phyloP scores from a whole-genome alignment of 2,329 filamentous ascomycete genomes.

The Clathrospora elynae region DNA sequence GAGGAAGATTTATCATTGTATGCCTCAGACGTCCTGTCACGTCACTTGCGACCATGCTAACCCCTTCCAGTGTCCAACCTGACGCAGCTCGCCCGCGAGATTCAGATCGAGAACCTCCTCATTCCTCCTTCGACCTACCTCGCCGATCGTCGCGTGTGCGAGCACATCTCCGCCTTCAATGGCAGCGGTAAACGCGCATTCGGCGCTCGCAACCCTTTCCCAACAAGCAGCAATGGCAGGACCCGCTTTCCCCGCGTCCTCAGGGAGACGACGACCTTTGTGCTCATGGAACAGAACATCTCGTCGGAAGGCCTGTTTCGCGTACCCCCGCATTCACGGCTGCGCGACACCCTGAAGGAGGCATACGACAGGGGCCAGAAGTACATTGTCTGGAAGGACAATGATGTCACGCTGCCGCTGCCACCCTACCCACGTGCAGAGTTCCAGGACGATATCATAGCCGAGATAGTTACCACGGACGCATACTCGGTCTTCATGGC shows the following conservation, averaged over 20 bases:
- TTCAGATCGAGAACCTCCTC: slow-evolving; percentile 59
- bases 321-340: slow-evolving; percentile 57
- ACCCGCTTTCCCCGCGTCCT: slow-evolving; percentile 58
- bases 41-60: slow-evolving; percentile 14
- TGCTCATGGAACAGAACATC: slow-evolving; percentile 56
- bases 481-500: slow-evolving; percentile 61
- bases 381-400: slow-evolving; percentile 60
- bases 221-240: slow-evolving; percentile 51
- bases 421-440: slow-evolving; percentile 41
- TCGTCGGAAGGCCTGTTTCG: slow-evolving; percentile 60
- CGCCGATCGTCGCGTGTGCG: slow-evolving; percentile 57
- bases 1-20: slow-evolving; percentile 62
- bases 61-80: slow-evolving; percentile 53
- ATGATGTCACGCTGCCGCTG: slow-evolving; percentile 40
- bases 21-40: slow-evolving; percentile 14
- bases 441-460: slow-evolving; percentile 50
- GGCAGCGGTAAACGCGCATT: slow-evolving; percentile 55
- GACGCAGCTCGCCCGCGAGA: slow-evolving; percentile 55
- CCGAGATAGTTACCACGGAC: slow-evolving; percentile 55
- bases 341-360: slow-evolving; percentile 58
- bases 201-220: slow-evolving; percentile 55
- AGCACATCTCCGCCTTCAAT: slow-evolving; percentile 55
- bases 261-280: slow-evolving; percentile 58
- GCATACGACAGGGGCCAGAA: slow-evolving; percentile 62
- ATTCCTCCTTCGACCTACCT: slow-evolving; percentile 61